A percentile compares a stretch with the other conserved stretches of the same genome.
Evolutionary conservation across 768 basidiomycete genomes (phyloP).

Genomic region (Bullera alba): DNA sequence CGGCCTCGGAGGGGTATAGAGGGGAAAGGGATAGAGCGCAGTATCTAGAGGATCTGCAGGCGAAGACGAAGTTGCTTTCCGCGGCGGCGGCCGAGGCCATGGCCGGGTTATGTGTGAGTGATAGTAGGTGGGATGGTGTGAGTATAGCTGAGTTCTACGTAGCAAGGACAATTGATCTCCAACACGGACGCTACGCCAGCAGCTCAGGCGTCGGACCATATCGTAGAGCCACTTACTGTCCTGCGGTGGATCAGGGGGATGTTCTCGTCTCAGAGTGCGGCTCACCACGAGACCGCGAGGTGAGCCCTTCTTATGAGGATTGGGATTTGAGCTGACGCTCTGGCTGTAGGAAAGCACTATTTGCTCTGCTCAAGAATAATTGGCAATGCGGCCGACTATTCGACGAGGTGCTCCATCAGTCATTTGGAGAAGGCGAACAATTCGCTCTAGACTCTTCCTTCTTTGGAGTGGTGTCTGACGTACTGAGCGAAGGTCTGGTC

Average conservation of each 20-base stretch:
- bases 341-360: conserved; percentile 63
- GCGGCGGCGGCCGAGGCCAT: conserved; percentile 78
- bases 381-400: conserved; percentile 56
- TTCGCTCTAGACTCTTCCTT: conserved; percentile 50
- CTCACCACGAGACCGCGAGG: conserved; percentile 29
- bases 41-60: conserved; percentile 45
- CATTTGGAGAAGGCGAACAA: conserved; percentile 53
- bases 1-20: conserved; percentile 54
- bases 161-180: conserved; percentile 73
- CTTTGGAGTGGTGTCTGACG: conserved; percentile 71
- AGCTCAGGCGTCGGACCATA: conserved; percentile 20
- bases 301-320: conserved; percentile 1
- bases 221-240: conserved; percentile 39
- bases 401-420: conserved; percentile 61
- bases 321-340: conserved; percentile 23
- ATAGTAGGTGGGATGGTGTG: not conserved
- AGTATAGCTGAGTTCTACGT: too few species aligned
- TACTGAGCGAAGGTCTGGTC: conserved; percentile 55
- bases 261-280: conserved; percentile 26
- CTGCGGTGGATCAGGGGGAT: conserved; percentile 44
- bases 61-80: conserved; percentile 66
- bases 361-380: conserved; percentile 58
- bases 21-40: conserved; percentile 54
- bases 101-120: conserved; percentile 77
- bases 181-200: conserved; percentile 24